A percentile compares a stretch with the other conserved stretches of the same genome.
These are phyloP conservation scores for Apodospora peruviana DNA, from an alignment of 495 filamentous ascomycete species.

Conservation along the genomic window DNA sequence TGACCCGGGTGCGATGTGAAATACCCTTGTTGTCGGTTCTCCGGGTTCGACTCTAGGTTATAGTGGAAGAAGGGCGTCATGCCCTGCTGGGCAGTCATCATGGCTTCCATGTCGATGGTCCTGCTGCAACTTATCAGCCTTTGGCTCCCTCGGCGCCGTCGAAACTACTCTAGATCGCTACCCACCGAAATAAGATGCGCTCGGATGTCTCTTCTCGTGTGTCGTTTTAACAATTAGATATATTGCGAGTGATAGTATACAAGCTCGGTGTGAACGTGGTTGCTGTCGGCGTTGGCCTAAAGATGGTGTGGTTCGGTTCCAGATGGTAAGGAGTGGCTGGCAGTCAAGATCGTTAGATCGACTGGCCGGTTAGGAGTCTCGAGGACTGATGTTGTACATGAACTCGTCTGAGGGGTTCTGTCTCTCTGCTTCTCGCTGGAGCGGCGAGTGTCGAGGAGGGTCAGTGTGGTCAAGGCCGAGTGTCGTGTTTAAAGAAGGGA, in stretches of 20 bases:
- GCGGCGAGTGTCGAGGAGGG: conserved; percentile 2
- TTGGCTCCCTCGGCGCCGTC: not conserved
- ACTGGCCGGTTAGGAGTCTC: conserved; percentile 37
- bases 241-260: conserved; percentile 36
- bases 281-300: conserved; percentile 39
- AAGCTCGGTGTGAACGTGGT: conserved; percentile 21
- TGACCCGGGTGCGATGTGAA: conserved; percentile 58
- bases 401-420: conserved; percentile 17
- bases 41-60: conserved; percentile 66
- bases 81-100: conserved; percentile 51
- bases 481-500: conserved; percentile 46
- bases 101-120: conserved; percentile 36
- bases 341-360: conserved; percentile 32
- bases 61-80: conserved; percentile 92
- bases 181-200: conserved; percentile 18
- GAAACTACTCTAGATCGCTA: conserved; percentile 4
- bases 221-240: conserved; percentile 40
- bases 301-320: conserved; percentile 44
- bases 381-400: conserved; percentile 40
- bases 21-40: conserved; percentile 74
- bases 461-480: conserved; percentile 9
- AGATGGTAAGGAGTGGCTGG: conserved; percentile 42
- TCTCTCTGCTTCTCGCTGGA: conserved; percentile 9
- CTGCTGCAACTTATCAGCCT: conserved; percentile 19
- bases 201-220: conserved; percentile 12